A percentile compares a stretch with the other conserved stretches of the same genome.
phyloP scores from a whole-genome alignment of 192 early-diverging fungal genomes.

The Radiomyces spectabilis region DNA sequence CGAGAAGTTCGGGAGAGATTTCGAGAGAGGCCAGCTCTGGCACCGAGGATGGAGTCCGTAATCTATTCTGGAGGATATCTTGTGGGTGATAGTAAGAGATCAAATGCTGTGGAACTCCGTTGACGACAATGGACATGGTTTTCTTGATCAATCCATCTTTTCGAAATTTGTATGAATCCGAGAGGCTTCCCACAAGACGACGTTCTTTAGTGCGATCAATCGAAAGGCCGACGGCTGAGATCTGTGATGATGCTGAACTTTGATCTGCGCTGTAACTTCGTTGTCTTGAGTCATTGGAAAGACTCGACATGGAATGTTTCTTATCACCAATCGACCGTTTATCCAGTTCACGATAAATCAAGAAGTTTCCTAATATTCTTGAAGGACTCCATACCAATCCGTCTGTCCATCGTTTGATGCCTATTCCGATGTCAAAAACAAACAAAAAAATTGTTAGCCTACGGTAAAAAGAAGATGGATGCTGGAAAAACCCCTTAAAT shows the following conservation, averaged over 20 bases:
- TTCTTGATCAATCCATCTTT: conserved; percentile 67
- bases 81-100: conserved; percentile 52
- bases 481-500: neutral
- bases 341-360: conserved; percentile 73
- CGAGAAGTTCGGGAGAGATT: conserved; percentile 48
- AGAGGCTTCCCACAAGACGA: conserved; percentile 45
- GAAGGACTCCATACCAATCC: conserved; percentile 79
- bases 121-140: conserved; percentile 68
- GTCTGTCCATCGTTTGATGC: conserved; percentile 86
- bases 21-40: conserved; percentile 48
- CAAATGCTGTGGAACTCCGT: conserved; percentile 52
- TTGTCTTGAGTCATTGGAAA: conserved; percentile 6
- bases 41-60: conserved; percentile 46
- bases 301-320: conserved; percentile 4
- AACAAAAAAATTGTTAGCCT: neutral
- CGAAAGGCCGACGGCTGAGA: neutral
- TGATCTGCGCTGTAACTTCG: conserved; percentile 22
- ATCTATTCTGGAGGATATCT: conserved; percentile 39
- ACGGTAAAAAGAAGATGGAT: neutral
- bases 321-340: conserved; percentile 13
- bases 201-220: conserved; percentile 45
- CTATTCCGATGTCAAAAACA: conserved; percentile 1
- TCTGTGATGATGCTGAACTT: conserved; percentile 28
- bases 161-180: conserved; percentile 51
- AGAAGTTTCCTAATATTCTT: conserved; percentile 72